A percentile compares a stretch with the other conserved stretches of the same genome.
Evolutionary conservation across 495 filamentous ascomycete species (phyloP).

Genomic region (Delitschia confertaspora): DNA sequence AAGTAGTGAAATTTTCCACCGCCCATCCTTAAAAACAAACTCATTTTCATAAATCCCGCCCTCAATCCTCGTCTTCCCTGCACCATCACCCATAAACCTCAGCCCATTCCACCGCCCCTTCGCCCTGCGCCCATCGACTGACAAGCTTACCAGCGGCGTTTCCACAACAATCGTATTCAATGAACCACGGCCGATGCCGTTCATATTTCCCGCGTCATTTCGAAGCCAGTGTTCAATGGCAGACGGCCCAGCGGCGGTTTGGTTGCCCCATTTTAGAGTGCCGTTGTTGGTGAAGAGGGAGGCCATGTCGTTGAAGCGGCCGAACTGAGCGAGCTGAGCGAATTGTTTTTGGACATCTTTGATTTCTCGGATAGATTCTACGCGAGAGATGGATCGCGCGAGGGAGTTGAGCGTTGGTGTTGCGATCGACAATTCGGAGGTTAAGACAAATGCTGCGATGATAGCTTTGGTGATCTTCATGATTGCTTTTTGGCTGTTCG

Average conservation of each 20-base stretch:
- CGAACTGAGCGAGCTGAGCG: slow-evolving; percentile 12
- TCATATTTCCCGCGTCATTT: slow-evolving; percentile 11
- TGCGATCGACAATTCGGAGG: too few relatives aligned
- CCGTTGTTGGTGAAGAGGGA: slow-evolving; percentile 10
- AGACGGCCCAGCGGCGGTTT: slow-evolving; percentile 4
- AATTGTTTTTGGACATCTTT: slow-evolving; percentile 13
- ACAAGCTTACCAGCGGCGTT: slow-evolving; percentile 9
- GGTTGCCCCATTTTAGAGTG: slow-evolving; percentile 12
- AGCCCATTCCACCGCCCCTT: slow-evolving; percentile 21
- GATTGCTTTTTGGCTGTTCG: too few relatives aligned
- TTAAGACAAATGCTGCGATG: too few relatives aligned
- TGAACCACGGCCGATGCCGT: slow-evolving; percentile 11
- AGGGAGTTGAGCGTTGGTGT: slow-evolving; percentile 9
- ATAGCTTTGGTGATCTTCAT: too few relatives aligned
- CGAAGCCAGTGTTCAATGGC: slow-evolving; percentile 10
- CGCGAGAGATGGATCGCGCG: slow-evolving; percentile 8
- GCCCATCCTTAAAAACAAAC: neutral
- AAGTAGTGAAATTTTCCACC: slow-evolving; percentile 13
- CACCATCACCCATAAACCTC: slow-evolving; percentile 17
- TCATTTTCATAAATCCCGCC: slow-evolving; percentile 22
- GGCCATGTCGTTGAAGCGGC: slow-evolving; percentile 6
- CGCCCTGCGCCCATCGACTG: slow-evolving; percentile 10
- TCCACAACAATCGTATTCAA: slow-evolving; percentile 11
- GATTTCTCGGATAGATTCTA: slow-evolving; percentile 20
- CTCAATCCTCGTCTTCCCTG: slow-evolving; percentile 7